Conservation (phyloP, 768 basidiomycete species). For the Panaeolus cyanescens region DNA sequence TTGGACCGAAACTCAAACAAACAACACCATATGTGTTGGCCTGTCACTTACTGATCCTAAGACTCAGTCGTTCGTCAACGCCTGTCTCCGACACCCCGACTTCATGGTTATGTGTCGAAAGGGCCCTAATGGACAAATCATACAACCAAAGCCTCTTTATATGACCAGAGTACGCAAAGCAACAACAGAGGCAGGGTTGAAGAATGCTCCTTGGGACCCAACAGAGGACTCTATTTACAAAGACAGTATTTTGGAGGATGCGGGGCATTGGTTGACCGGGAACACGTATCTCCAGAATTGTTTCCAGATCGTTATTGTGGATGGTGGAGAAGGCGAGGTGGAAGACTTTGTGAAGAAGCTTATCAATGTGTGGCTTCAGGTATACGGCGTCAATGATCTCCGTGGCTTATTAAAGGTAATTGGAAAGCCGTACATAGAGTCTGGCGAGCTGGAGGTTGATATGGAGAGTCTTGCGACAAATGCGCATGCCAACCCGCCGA, state of each 20-base stretch:
- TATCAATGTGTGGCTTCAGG: constrained; percentile 12
- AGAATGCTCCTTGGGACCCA: constrained; percentile 13
- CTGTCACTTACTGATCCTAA: constrained; percentile 15
- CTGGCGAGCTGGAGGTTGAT: constrained; percentile 13
- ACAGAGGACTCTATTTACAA: constrained; percentile 3
- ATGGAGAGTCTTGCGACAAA: background rate
- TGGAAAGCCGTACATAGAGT: constrained; percentile 7
- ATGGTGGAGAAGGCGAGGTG: constrained; percentile 14
- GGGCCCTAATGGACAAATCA: constrained; percentile 9
- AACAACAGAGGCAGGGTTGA: constrained; percentile 15
- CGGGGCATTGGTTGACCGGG: constrained; percentile 6
- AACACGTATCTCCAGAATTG: constrained; percentile 12
- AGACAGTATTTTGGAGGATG: constrained; percentile 14
- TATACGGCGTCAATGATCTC: constrained; percentile 13
- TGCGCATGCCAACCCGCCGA: background rate
- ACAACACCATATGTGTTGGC: constrained; percentile 14
- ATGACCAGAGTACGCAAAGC: constrained; percentile 10
- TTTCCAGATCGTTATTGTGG: constrained; percentile 15
- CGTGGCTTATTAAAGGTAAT: constrained; percentile 7
- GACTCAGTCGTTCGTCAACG: constrained; percentile 13
- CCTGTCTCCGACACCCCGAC: constrained; percentile 15
- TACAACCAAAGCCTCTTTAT: constrained; percentile 11
- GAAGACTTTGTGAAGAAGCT: constrained; percentile 13
- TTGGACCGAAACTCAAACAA: constrained; percentile 14
- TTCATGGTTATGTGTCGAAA: constrained; percentile 14